Percentiles rank a stretch among this genome's conserved stretches.
phyloP scores from a whole-genome alignment of 148 eudicot genomes.

The Rhododendron vialii region DNA sequence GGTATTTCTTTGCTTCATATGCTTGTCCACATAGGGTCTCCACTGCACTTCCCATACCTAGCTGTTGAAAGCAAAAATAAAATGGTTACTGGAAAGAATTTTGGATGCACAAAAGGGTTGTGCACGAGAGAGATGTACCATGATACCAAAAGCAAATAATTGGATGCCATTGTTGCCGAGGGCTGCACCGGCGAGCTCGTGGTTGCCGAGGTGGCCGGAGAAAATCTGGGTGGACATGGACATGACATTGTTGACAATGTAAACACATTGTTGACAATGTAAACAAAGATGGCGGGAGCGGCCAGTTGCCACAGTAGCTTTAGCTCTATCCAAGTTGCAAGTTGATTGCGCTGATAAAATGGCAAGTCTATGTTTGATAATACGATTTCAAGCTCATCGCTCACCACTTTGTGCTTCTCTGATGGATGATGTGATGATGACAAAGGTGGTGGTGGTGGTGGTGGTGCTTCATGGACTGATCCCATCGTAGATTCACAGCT shows the following conservation, averaged over 20 bases:
- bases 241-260: conserved; percentile 38
- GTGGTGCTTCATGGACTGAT: background rate
- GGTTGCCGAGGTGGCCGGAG: background rate
- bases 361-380: conserved; percentile 18
- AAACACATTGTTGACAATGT: conserved; percentile 42
- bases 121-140: conserved; percentile 23
- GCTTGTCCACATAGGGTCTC: conserved; percentile 41
- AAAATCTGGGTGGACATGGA: conserved; percentile 3
- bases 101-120: background rate
- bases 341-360: conserved; percentile 11
- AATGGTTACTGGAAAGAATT: too few species aligned
- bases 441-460: background rate
- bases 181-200: background rate
- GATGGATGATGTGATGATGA: background rate
- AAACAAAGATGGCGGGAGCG: conserved; percentile 33
- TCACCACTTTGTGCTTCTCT: background rate
- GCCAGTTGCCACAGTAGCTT: conserved; percentile 52
- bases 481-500: background rate
- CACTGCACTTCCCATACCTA: conserved; percentile 40
- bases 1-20: conserved; percentile 25
- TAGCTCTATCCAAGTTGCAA: conserved; percentile 34
- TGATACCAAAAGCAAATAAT: conserved; percentile 47
- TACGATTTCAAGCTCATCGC: conserved; percentile 28
- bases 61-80: conserved; percentile 7
- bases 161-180: conserved; percentile 27